Evolutionary conservation across 2,329 filamentous ascomycete genomes (phyloP).

Genomic region (Ophiosphaerella narmari): DNA sequence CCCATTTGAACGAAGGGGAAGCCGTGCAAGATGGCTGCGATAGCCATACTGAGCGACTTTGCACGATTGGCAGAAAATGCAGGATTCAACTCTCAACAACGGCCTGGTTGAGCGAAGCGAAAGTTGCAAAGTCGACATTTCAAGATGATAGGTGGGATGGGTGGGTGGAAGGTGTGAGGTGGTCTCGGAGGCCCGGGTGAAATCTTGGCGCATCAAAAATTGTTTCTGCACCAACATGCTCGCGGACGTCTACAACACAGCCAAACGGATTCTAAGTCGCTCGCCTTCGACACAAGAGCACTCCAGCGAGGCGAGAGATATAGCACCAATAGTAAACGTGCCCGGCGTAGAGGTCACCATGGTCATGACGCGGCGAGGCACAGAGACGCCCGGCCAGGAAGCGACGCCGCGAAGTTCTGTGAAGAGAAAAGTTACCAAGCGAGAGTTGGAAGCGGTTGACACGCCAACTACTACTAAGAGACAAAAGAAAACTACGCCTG

Average conservation of each 20-base stretch:
- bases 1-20: background rate
- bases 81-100: constrained; percentile 13
- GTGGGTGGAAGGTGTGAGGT: background rate
- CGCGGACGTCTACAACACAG: constrained; percentile 34
- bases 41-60: constrained; percentile 6
- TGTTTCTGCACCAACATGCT: constrained; percentile 33
- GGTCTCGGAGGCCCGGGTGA: constrained; percentile 21
- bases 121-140: constrained; percentile 28
- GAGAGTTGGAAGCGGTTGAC: constrained; percentile 34
- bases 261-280: constrained; percentile 36
- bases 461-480: constrained; percentile 37
- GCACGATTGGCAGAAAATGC: constrained; percentile 25
- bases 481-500: constrained; percentile 26
- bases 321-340: constrained; percentile 15
- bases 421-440: constrained; percentile 30
- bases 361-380: constrained; percentile 43
- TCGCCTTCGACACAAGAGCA: constrained; percentile 33
- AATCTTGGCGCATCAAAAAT: constrained; percentile 35
- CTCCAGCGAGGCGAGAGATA: constrained; percentile 20
- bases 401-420: constrained; percentile 33
- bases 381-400: constrained; percentile 28
- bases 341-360: constrained; percentile 25
- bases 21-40: background rate
- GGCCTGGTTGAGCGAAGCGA: constrained; percentile 11
- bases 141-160: background rate